Evolutionary conservation across 768 basidiomycete species (phyloP), one percentile per base, ranked within the genome.

Genomic region (Guyanaporus albipodus): DNA sequence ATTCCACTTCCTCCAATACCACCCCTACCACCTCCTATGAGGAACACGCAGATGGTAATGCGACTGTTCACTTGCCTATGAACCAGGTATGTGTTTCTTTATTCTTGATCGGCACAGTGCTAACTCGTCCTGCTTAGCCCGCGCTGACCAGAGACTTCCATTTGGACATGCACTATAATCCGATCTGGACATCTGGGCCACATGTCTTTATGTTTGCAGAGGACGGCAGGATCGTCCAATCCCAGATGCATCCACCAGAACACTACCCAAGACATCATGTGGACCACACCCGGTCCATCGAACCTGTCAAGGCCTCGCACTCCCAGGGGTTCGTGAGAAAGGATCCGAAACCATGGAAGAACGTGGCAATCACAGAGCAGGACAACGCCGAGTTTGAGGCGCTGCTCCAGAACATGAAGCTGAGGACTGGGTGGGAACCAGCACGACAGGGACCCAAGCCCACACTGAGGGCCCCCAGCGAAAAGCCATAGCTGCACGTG

Each of bases 91-190:
- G 42, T 29, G 0, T 2, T 7, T 11, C 8, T 8, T 29, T 18
- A 8, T 4, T 28, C 15, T n/a, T 4, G 17, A 19, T 21, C 4
- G 3, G 14, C 1, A 3, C 12, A 9, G 8, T 3, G 4, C 21
- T 55, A 4, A 56, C 28, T 11, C 26, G 10, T 17, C 18, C n/a
- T 6, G 14, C 3, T 1, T 21, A 54, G 48, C 26, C 34, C 19
- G 19, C 5, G n/a, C 24, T 9, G 14, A 33, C 48, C 28, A 21
- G 15, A 0, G 62, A 83, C 78, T 61, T 82, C 73, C 55, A 78
- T 73, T 23, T 70, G 62, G 51, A 80, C 73, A 27, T 71, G 64
- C 46, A 77, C 74, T 38, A 70, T 65, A 42, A 71, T 52, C 28
- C 55, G 54, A 22, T 70, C 61, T 22, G 78, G 73, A 58, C 17